Base-by-base conservation (phyloP, 2,329 filamentous ascomycete genomes). In the Hortaea werneckii region DNA sequence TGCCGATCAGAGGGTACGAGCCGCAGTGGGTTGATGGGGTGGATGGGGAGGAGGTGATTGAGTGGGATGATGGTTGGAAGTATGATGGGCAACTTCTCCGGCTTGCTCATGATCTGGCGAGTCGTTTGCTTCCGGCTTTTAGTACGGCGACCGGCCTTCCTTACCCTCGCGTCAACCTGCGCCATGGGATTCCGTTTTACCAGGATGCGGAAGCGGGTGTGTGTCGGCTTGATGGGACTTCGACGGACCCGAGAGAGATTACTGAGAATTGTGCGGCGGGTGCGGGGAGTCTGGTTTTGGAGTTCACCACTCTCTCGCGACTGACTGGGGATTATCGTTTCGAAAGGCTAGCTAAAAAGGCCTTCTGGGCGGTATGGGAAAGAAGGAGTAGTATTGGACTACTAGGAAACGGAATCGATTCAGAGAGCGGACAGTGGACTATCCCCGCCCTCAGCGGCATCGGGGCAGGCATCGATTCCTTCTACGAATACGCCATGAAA, bases 401-500 rank as follows among this genome's bases (percentile, higher is more conserved):
- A 26, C 83, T 98, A 51, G 92, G 90, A 6, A 85, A 87, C 47
- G 90, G 89, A 2, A 88, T 98, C 50, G 90, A 95, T 67, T 87
- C 88, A 1, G 90, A 96, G 61, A 84, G 80, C 28, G 92, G 90
- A 0, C 76, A 84, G 54, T 98, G 92, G 92, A 62, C 55, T 28
- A 82, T 92, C 30, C 84, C 84, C 6, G 77, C 85, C 1, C 89
- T 87, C 63, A 83, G 90, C n/a, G 90, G 92, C 29, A 94, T 98
- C 56, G 92, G 92, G 42, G 92, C 92, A 6, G 92, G 92, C 35
- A 87, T 95, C 59, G 92, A 98, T 68, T 95, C 89, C 67, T 98
- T 98, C 69, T 96, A 95, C 60, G 92, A 98, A 67, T 98, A 98
- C 66, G 89, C 92, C 3, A 76, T 96, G 58, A 98, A 98, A 67